phyloP scores from a whole-genome alignment of 2,329 filamentous ascomycete genomes.

The Aspergillus fumigatus region DNA sequence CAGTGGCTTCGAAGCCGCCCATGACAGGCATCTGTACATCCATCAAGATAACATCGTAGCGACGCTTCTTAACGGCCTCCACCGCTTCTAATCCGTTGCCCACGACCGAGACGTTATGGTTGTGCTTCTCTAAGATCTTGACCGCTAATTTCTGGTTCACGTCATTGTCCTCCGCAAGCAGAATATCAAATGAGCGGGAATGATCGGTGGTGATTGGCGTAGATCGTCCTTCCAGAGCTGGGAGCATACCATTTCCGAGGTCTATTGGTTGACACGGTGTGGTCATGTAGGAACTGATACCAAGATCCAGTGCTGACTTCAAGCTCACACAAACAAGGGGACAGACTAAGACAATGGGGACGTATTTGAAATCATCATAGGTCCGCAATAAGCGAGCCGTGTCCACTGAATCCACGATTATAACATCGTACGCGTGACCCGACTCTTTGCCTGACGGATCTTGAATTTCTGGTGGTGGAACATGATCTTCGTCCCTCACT shows the following conservation, averaged over 20 bases:
- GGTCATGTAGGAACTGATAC: slow-evolving; percentile 99
- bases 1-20: slow-evolving; percentile 96
- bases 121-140: slow-evolving; percentile 96
- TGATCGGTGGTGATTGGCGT: slow-evolving; percentile 90
- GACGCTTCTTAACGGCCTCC: slow-evolving; percentile 83
- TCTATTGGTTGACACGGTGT: slow-evolving; percentile 93
- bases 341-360: slow-evolving; percentile 88
- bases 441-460: slow-evolving; percentile 45
- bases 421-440: slow-evolving; percentile 77
- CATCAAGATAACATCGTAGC: slow-evolving; percentile 97
- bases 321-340: slow-evolving; percentile 86
- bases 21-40: slow-evolving; percentile 99
- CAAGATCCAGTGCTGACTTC: slow-evolving; percentile 88
- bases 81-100: slow-evolving; percentile 93
- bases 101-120: slow-evolving; percentile 66
- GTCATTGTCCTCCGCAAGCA: slow-evolving; percentile 93
- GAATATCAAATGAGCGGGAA: slow-evolving; percentile 90
- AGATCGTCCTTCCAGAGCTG: slow-evolving; percentile 86
- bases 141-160: slow-evolving; percentile 95
- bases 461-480: slow-evolving; percentile 54
- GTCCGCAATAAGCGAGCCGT: slow-evolving; percentile 80
- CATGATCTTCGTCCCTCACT: slow-evolving; percentile 69
- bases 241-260: slow-evolving; percentile 91
- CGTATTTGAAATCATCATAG: slow-evolving; percentile 95
- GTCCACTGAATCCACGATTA: slow-evolving; percentile 90